These are phyloP conservation scores for Malassezia pachydermatis DNA, from an alignment of 1,284 basidiomycete genomes.

Conservation along the genomic window DNA sequence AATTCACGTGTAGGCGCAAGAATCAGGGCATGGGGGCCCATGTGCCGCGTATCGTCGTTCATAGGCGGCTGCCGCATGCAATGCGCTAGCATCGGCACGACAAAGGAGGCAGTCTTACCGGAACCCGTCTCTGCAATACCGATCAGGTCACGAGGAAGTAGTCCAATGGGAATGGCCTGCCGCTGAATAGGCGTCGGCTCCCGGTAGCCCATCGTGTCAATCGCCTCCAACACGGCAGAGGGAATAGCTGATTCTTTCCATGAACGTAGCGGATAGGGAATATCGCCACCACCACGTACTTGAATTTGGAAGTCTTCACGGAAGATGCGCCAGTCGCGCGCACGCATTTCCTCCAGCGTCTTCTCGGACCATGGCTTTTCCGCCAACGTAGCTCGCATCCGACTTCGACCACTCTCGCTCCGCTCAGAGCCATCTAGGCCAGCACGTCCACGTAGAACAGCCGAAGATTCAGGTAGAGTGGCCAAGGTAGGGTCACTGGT, in stretches of 20 bases:
- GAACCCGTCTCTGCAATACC: slow-evolving; percentile 92
- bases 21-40: slow-evolving; percentile 87
- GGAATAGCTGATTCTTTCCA: slow-evolving; percentile 87
- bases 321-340: slow-evolving; percentile 98
- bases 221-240: slow-evolving; percentile 64
- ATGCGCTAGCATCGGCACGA: slow-evolving; percentile 93
- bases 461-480: slow-evolving; percentile 7
- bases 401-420: neutral
- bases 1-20: slow-evolving; percentile 92
- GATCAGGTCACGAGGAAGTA: slow-evolving; percentile 91
- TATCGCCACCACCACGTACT: slow-evolving; percentile 70
- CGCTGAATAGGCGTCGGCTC: slow-evolving; percentile 94
- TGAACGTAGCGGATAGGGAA: slow-evolving; percentile 79
- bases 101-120: slow-evolving; percentile 98
- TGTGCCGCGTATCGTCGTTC: slow-evolving; percentile 77
- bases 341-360: slow-evolving; percentile 81
- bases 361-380: slow-evolving; percentile 95
- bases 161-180: slow-evolving; percentile 92
- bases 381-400: slow-evolving; percentile 62
- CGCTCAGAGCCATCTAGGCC: slow-evolving; percentile 28
- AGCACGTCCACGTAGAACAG: slow-evolving; percentile 16
- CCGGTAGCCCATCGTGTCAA: slow-evolving; percentile 85
- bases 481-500: slow-evolving; percentile 32
- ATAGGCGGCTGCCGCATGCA: slow-evolving; percentile 75
- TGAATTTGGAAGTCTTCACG: slow-evolving; percentile 95